Conservation (phyloP, 2,329 filamentous ascomycete genomes). For the Aureobasidium lini region DNA sequence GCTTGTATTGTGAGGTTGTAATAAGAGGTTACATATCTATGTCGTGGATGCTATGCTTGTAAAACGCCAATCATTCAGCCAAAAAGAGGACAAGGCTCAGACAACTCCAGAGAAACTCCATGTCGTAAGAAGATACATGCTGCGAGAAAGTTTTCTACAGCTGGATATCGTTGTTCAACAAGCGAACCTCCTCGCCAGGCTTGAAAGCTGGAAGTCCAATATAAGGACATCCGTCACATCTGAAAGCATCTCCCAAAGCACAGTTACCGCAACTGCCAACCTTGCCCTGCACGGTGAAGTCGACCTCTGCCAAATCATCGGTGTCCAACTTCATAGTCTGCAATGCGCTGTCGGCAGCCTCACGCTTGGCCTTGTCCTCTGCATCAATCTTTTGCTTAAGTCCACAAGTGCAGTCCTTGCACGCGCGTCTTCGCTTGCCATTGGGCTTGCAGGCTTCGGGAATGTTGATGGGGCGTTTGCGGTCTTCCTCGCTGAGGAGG, state of each 20-base stretch:
- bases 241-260: conserved; percentile 75
- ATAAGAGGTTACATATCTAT: not conserved
- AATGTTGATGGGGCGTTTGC: conserved; percentile 66
- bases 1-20: no score
- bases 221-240: conserved; percentile 65
- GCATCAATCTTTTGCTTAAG: conserved; percentile 76
- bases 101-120: not conserved
- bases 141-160: conserved; percentile 43
- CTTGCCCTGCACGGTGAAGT: conserved; percentile 97
- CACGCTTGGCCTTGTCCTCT: conserved; percentile 68
- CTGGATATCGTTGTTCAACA: conserved; percentile 81
- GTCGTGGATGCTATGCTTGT: not conserved
- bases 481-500: conserved; percentile 76
- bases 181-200: conserved; percentile 84
- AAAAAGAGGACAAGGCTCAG: not conserved
- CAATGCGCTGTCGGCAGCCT: conserved; percentile 55
- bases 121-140: not conserved
- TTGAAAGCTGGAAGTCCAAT: conserved; percentile 94
- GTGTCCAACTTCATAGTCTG: conserved; percentile 63
- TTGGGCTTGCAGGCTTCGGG: conserved; percentile 83
- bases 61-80: not conserved
- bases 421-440: conserved; percentile 83
- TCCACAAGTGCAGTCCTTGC: conserved; percentile 97
- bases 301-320: conserved; percentile 79
- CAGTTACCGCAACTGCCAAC: conserved; percentile 93